Evolutionary conservation across 331 rosid genomes (phyloP), one percentile per base, ranked within the genome.

Genomic region (Quercus tomentella): DNA sequence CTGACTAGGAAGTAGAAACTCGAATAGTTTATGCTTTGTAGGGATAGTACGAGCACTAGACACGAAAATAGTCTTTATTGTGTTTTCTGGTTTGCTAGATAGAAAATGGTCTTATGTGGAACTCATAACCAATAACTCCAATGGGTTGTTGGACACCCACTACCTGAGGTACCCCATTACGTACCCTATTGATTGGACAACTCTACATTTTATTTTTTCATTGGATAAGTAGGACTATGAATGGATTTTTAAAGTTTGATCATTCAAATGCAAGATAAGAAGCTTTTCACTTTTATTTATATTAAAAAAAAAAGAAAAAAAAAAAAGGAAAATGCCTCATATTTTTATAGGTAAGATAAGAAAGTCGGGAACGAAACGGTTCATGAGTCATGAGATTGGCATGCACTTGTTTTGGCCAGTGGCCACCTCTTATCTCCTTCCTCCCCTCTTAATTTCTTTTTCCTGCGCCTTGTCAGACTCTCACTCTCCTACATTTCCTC

Each of bases 71-170:
- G 77, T 72, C 55, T 12, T 10, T 12, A 28, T 72, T 72, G 77
- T 72, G 66, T 66, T 66, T 4, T 20, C 37, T 56, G 80, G 82
- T 73, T 80, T 82, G 87, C 82, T 85, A 84, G 75, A 56, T 28
- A 79, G 74, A 77, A 43, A 58, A 76, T 85, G 89, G 80, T 33
- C 84, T 77, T 82, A 86, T 61, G 93, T 86, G 90, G 93, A 86
- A 69, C 73, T 77, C 96, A 86, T 45, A 63, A 26, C 84, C 84
- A 77, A 73, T 80, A 58, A 62, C 31, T 70, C 11, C 79, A 74
- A 79, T 72, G 78, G 35, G 55, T 70, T 65, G 83, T 82, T 78
- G 88, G 85, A 86, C 86, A 79, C 87, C 76, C 83, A 77, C 83
- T 82, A 80, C 67, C 22, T 33, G 5, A 65, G 81, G 25, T 65